phyloP scores from a whole-genome alignment of 495 filamentous ascomycete genomes.

The Penicillium manginii region DNA sequence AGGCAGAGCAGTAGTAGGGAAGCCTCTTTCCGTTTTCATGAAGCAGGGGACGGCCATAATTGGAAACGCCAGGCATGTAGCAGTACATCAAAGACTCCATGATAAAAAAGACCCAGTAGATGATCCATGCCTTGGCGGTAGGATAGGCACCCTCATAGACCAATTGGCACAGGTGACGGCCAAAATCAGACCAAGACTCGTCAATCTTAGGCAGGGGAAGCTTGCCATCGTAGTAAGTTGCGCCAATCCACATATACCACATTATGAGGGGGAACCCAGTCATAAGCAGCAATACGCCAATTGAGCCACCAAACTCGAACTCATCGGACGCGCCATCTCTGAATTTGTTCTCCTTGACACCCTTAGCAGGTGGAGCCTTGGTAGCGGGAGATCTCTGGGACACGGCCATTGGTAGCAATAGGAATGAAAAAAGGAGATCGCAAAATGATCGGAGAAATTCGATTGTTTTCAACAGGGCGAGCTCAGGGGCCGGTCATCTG shows the following conservation, averaged over 20 bases:
- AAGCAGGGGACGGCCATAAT: conserved; percentile 78
- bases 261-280: conserved; percentile 85
- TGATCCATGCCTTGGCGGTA: conserved; percentile 69
- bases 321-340: neutral
- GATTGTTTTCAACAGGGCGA: neutral
- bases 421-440: neutral
- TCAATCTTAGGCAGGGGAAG: conserved; percentile 65
- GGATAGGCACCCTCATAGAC: conserved; percentile 81
- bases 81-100: conserved; percentile 77
- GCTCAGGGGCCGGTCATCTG: conserved; percentile 1
- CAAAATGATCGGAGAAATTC: neutral
- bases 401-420: conserved; percentile 1
- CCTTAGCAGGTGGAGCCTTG: neutral
- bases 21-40: conserved; percentile 78
- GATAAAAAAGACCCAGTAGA: conserved; percentile 86
- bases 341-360: neutral
- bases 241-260: conserved; percentile 98
- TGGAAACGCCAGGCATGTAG: conserved; percentile 76
- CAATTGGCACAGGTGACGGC: conserved; percentile 62
- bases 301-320: conserved; percentile 86
- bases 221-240: conserved; percentile 82
- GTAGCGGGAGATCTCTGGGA: neutral
- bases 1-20: conserved; percentile 85
- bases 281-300: conserved; percentile 77
- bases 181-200: conserved; percentile 67